Base-by-base conservation (phyloP, 2,329 filamentous ascomycete species). In the Paracoccidioides brasiliensis region DNA sequence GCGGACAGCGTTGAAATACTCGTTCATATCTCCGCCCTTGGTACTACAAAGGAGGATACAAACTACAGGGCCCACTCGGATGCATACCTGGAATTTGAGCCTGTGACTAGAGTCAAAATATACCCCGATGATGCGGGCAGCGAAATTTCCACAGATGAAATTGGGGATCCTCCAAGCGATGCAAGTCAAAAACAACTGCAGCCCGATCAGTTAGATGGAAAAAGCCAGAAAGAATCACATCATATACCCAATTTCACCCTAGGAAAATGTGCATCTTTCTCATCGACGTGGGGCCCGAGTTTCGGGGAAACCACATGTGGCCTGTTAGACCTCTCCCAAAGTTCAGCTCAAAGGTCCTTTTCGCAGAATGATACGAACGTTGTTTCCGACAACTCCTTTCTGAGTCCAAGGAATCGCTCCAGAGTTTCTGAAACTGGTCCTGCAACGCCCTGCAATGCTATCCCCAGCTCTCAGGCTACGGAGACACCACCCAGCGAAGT, bases 1-100 rank as follows among this genome's bases (percentile, higher is more conserved):
- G 66, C 62, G 59, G 59, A 56, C 54, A 59, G 32, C 56, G 63
- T 56, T 50, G 69, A 73, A 62, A 67, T 74, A 55, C 69, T 74
- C 54, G 69, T 73, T 51, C 72, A 74, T 61, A 64, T 74, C 58
- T 65, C 69, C 52, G 72, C 72, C 15, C 66, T 70, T 35, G 69
- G 69, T 59, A 64, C 62, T 52, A 61, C 59, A 40, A 61, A 59
- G 48, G 69, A 74, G 57, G 71, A 74, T 62, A 64, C 64, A 37
- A 65, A 64, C 54, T 72, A 74, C 61, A 65, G 65, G 40, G 64
- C 68, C 10, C 69, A 72, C 38, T 69, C 71, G 44, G 63, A 65
- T 52, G 67, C 70, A 7, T 68, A 69, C 52, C 57, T 70, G 48
- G 63, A 61, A 41, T 72, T 72, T 50, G 63, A 68, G 42, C 55